Evolutionary conservation across 2,329 filamentous ascomycete species (phyloP).

Genomic region (Onygena corvina): DNA sequence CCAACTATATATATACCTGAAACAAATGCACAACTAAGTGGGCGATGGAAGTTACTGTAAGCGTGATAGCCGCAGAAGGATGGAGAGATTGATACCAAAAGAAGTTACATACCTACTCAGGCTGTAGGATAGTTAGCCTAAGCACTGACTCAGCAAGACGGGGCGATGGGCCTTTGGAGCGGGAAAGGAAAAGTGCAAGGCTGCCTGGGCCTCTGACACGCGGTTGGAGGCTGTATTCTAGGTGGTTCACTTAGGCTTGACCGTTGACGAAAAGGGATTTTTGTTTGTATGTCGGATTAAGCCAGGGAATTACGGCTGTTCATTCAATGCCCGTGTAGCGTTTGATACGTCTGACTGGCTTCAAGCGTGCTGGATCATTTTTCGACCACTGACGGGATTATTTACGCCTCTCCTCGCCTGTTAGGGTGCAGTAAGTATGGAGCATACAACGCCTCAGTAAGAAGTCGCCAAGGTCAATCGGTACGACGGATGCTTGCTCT

Average conservation of each 20-base stretch:
- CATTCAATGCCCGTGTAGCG: background rate
- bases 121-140: no score
- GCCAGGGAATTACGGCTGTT: background rate
- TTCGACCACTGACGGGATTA: no score
- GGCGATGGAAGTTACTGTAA: background rate
- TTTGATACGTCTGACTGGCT: background rate
- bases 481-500: background rate
- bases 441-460: no score
- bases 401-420: background rate
- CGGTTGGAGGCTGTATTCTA: background rate
- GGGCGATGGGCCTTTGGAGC: background rate
- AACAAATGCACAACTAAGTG: background rate
- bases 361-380: no score
- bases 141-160: background rate
- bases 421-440: no score
- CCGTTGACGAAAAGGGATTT: background rate
- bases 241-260: background rate
- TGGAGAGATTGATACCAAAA: background rate
- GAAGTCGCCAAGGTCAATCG: no score
- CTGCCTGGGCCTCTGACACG: background rate
- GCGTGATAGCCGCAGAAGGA: constrained; percentile 5
- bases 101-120: no score
- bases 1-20: background rate
- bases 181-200: background rate
- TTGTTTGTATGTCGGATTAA: no score